Base-by-base conservation (phyloP, 129 eudicot species). In the Tanacetum coccineum region DNA sequence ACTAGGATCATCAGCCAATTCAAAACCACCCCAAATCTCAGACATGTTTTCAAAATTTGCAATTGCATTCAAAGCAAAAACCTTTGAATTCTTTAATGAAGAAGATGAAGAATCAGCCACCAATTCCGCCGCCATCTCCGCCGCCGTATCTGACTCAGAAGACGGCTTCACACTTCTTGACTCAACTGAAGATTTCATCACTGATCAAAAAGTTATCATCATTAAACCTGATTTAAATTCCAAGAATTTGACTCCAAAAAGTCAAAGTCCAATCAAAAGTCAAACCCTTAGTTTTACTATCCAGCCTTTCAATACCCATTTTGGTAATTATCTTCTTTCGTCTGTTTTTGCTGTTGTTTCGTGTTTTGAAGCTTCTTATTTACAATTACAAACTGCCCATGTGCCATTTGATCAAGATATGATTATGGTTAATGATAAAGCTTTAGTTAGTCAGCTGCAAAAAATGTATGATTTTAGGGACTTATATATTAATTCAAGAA, bases 11-110 rank as follows among this genome's bases (percentile, higher is more conserved):
- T 20, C 78, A 25, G 56, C 87, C 17, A 28, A 77, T 12, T 15
- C 87, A 14, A 92, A 81, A 64, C 87, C 84, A 32, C 96, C 92
- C 13, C 98, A 86, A 81, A 80, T 93, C 84, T 86, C 98, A 30
- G 89, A 88, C 13, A 88, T 88, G 95, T 89, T 88, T 55, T 86
- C 81, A 68, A 93, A 93, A 75, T 88, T 93, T 40, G 98, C 98
- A 54, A 78, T 88, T 52, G 96, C 96, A 11, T 86, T 93, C 78
- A 93, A 86, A 84, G 70, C 96, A 62, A 93, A 88, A 57, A 87
- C 98, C 30, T 77, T 78, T 76, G 98, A 93, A 76, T 89, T 93
- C 73, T 86, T 93, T 81, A 70, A 87, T 18, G 98, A 88, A 17
- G 98, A 85, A 22, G 75, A 85, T 14, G 74, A 76, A 45, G 79